Evolutionary conservation across 2,329 filamentous ascomycete species (phyloP), one percentile per base, ranked within the genome.

Genomic region (Pezicula radicicola): DNA sequence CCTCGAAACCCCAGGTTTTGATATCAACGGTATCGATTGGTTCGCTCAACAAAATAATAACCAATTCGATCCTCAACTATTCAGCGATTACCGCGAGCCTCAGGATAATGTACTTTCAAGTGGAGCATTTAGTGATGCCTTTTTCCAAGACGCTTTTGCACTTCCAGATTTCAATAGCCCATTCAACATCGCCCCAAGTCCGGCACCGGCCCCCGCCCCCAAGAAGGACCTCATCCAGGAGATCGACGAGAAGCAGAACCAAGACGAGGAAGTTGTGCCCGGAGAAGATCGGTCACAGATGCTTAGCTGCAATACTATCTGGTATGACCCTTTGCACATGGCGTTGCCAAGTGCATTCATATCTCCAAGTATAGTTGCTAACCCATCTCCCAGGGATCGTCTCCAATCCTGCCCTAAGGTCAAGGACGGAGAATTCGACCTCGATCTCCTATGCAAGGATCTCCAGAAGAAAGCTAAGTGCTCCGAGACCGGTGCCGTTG

Each of bases 401-500:
- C 72, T 97, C 19, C 90, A 95, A 73, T 83, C 81, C 35, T 95
- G 91, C 69, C 86, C 91, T 54, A 91, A 88, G 68, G 94, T 96
- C 61, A 88, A 92, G 66, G 89, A 83, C 52, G 92, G 92, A 61
- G 92, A 95, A 61, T 91, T 97, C 59, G 94, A 99, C 60, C 87
- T 99, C 46, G 94, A 99, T 66, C 85, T 87, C 33, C 80, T 99
- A 21, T 99, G 94, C 73, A 88, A 88, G 4, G 92, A 99, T 67
- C 82, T 99, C 13, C 89, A 93, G 58, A 89, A 92, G 68, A 99
- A 99, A 75, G 94, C 94, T 52, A 94, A 93, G 67, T 99, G 94
- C 70, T 96, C 91, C 0, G 89, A 96, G 60, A 87, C 80, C 16
- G 93, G 94, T 15, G 90, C 95, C 12, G 90, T 96, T 16, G 89